Conservation (phyloP, 768 basidiomycete genomes). For the Pholiota conissans region DNA sequence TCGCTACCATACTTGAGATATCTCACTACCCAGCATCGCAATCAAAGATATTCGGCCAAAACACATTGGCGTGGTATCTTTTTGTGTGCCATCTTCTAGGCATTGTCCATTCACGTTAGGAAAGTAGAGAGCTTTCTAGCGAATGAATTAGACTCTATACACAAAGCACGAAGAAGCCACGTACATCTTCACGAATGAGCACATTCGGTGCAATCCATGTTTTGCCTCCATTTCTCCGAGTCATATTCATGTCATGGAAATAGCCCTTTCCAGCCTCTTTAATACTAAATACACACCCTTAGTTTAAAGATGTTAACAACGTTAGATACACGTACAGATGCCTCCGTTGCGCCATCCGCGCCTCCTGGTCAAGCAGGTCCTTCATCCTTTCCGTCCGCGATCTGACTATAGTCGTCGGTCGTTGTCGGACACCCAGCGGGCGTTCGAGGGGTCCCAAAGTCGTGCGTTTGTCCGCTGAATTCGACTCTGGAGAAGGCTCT, state of each 20-base stretch:
- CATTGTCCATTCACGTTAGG: constrained; percentile 81
- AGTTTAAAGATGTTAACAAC: neutral
- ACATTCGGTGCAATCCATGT: constrained; percentile 91
- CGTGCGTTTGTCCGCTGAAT: constrained; percentile 14
- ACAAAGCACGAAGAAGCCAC: constrained; percentile 27
- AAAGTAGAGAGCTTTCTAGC: constrained; percentile 87
- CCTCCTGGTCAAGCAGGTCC: constrained; percentile 72
- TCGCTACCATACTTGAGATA: constrained; percentile 71
- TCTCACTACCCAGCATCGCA: constrained; percentile 79
- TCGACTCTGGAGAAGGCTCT: constrained; percentile 3
- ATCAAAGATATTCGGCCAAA: constrained; percentile 77
- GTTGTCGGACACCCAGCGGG: constrained; percentile 75
- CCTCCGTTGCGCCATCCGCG: constrained; percentile 66
- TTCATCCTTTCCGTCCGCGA: constrained; percentile 63
- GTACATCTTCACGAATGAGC: constrained; percentile 86
- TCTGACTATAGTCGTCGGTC: constrained; percentile 60
- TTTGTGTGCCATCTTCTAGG: constrained; percentile 51
- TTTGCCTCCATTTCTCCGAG: constrained; percentile 85
- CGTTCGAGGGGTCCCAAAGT: constrained; percentile 45
- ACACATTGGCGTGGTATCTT: constrained; percentile 79
- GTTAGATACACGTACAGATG: constrained; percentile 45
- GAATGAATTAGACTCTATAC: neutral
- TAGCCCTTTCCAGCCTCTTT: constrained; percentile 74
- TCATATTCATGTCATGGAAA: constrained; percentile 81
- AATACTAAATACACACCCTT: constrained; percentile 30